phyloP scores from a whole-genome alignment of 352 stramenopile genomes.

The Globisporangium megalacanthum region DNA sequence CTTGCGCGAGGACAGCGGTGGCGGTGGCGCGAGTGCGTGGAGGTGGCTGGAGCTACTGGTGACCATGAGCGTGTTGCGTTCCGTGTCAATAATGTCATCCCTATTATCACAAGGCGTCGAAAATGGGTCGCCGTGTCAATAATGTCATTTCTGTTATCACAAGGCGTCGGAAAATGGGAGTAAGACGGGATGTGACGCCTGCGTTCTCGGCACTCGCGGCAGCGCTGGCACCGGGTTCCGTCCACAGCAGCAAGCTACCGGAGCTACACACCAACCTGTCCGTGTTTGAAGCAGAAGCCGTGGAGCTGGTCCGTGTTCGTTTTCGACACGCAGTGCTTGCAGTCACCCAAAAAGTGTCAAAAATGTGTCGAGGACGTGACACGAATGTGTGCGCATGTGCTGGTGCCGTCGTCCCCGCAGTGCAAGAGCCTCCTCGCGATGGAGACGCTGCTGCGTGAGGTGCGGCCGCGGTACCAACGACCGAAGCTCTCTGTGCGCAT shows the following conservation, averaged over 20 bases:
- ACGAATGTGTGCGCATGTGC: too few species aligned
- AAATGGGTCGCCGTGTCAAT: too few species aligned
- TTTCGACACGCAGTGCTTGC: neutral
- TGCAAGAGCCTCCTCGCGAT: conserved; percentile 40
- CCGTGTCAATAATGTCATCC: too few species aligned
- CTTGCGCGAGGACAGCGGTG: conserved; percentile 38
- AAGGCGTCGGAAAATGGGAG: neutral
- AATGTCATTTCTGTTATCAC: neutral
- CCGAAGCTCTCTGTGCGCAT: conserved; percentile 55
- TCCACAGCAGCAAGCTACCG: neutral
- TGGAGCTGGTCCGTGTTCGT: conserved; percentile 8
- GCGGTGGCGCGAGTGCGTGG: conserved; percentile 43
- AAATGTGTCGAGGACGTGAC: too few species aligned
- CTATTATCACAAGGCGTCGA: too few species aligned
- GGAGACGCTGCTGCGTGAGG: conserved; percentile 42
- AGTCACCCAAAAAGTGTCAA: neutral
- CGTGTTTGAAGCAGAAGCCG: conserved; percentile 6
- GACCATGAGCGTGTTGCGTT: neutral
- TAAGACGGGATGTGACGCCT: conserved; percentile 17
- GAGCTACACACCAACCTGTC: too few species aligned
- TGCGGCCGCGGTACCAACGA: conserved; percentile 50
- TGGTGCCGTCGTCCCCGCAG: conserved; percentile 13
- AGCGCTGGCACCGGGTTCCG: neutral
- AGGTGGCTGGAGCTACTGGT: neutral
- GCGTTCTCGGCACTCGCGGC: conserved; percentile 19